Evolutionary conservation across 2,329 filamentous ascomycete genomes (phyloP).

Genomic region (Pseudocercospora pini-densiflorae): DNA sequence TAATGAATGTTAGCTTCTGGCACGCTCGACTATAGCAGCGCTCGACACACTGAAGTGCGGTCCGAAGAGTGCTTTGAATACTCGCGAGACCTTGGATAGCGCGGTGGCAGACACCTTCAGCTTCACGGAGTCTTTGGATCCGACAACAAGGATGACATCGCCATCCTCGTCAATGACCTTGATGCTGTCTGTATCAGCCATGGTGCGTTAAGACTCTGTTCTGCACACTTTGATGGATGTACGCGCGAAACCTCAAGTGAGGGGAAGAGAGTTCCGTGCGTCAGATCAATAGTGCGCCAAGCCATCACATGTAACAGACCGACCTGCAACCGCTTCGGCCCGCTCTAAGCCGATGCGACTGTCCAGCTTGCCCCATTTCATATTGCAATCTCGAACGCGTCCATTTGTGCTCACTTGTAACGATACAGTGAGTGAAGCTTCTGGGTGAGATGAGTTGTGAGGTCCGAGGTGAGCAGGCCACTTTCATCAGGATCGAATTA

Average conservation of each 20-base stretch:
- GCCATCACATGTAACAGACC: no score
- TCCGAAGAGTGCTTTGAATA: conserved; percentile 9
- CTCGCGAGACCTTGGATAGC: neutral
- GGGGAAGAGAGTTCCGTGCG: neutral
- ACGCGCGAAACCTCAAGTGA: neutral
- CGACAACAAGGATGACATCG: neutral
- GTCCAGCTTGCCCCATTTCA: no score
- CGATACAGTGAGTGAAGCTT: no score
- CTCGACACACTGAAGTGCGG: conserved; percentile 4
- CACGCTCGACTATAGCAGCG: neutral
- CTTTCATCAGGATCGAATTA: no score
- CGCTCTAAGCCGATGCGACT: no score
- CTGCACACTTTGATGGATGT: neutral
- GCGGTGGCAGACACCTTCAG: neutral
- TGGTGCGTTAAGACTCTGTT: no score
- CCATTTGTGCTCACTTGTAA: no score
- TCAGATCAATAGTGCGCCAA: neutral
- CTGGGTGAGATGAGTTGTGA: neutral
- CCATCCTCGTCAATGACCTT: neutral
- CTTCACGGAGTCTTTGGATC: neutral
- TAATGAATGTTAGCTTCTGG: neutral
- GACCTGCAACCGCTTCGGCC: no score
- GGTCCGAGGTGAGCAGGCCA: neutral
- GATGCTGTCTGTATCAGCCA: neutral
- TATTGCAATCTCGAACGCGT: no score